These are phyloP conservation scores for Diaporthe batatas DNA, from an alignment of 2,329 filamentous ascomycete species.

Conservation along the genomic window DNA sequence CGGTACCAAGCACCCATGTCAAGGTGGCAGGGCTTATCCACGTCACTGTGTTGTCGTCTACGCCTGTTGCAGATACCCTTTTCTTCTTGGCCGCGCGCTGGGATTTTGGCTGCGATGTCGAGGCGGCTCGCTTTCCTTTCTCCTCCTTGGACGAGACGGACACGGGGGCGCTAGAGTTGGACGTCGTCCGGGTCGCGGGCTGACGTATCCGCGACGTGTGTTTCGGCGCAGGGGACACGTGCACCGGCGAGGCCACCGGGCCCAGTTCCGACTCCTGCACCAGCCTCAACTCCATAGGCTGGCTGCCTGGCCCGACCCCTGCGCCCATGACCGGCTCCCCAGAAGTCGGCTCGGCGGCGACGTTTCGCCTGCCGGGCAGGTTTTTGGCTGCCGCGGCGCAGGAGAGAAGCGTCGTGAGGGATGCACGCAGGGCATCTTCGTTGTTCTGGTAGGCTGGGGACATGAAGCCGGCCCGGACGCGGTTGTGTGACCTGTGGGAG, in stretches of 20 bases:
- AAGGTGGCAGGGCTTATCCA: conserved; percentile 71
- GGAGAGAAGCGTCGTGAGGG: conserved; percentile 94
- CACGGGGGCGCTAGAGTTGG: conserved; percentile 49
- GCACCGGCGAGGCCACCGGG: conserved; percentile 48
- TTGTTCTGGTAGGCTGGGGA: conserved; percentile 87
- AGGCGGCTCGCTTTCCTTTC: conserved; percentile 64
- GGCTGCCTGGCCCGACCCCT: conserved; percentile 60
- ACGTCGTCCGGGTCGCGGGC: conserved; percentile 45
- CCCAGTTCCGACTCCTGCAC: conserved; percentile 73
- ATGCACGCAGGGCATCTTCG: conserved; percentile 91
- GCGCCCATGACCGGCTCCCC: conserved; percentile 50
- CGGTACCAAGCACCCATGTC: conserved; percentile 75
- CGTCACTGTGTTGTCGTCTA: conserved; percentile 54
- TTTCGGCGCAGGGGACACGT: conserved; percentile 46
- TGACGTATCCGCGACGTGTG: conserved; percentile 38
- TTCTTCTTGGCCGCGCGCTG: conserved; percentile 71
- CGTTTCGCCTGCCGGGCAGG: conserved; percentile 73
- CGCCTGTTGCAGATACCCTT: conserved; percentile 56
- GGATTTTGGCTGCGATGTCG: conserved; percentile 50
- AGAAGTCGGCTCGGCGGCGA: conserved; percentile 51
- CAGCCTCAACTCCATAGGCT: conserved; percentile 70
- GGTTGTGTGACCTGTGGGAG: conserved; percentile 63
- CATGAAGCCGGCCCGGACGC: conserved; percentile 71
- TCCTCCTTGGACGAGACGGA: conserved; percentile 52
- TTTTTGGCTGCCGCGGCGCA: conserved; percentile 91